A percentile compares a stretch with the other conserved stretches of the same genome.
Evolutionary conservation across 2,329 filamentous ascomycete genomes (phyloP).

Genomic region (Pestalotiopsis sp.): DNA sequence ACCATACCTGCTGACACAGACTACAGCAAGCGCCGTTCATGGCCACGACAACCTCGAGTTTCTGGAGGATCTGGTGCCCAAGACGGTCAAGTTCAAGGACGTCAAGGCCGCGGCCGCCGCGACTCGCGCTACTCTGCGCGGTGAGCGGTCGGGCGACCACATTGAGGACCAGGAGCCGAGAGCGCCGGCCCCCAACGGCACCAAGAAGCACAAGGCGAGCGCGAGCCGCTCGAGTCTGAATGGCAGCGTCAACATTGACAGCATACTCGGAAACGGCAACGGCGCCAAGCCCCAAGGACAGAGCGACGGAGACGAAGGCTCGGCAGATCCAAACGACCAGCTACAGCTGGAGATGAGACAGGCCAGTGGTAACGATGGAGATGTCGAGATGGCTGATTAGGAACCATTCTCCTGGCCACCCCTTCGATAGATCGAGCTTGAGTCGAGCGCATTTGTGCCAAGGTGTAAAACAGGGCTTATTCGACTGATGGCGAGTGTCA

Average conservation of each 20-base stretch:
- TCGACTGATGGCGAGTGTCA: too few relatives aligned
- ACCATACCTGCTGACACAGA: neutral
- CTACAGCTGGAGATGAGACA: constrained; percentile 59
- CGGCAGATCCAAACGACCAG: constrained; percentile 53
- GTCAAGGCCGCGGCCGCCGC: constrained; percentile 67
- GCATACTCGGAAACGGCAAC: constrained; percentile 29
- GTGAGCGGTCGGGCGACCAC: constrained; percentile 36
- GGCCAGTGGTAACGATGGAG: constrained; percentile 45
- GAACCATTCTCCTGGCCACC: neutral
- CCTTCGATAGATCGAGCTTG: neutral
- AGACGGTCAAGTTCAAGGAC: constrained; percentile 79
- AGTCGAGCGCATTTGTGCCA: neutral
- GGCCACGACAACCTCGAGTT: constrained; percentile 95
- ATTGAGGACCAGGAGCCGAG: constrained; percentile 25
- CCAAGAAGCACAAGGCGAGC: constrained; percentile 40
- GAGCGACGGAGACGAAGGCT: constrained; percentile 26
- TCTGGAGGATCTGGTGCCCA: constrained; percentile 85
- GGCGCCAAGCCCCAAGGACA: constrained; percentile 25
- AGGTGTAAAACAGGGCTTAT: too few relatives aligned
- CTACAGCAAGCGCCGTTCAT: constrained; percentile 76
- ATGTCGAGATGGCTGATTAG: constrained; percentile 64
- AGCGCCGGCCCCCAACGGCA: constrained; percentile 29
- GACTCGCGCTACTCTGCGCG: constrained; percentile 50
- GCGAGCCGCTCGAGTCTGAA: constrained; percentile 27
- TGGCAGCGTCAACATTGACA: constrained; percentile 23